Base-by-base conservation (phyloP, 257 asterid genomes). In the Thymus mandschuricus region DNA sequence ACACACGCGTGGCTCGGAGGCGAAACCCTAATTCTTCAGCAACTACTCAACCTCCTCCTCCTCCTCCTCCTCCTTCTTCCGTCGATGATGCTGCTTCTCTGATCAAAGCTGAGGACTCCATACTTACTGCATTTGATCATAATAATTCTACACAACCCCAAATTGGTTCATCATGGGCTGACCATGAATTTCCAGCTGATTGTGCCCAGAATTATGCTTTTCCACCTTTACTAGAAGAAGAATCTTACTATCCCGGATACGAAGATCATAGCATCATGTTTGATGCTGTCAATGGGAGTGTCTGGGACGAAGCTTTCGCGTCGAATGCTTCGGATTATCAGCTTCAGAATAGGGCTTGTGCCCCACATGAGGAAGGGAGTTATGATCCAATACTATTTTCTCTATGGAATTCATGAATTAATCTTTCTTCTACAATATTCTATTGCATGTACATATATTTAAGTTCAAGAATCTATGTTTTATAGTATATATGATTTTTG, bases 61-160 rank as follows among this genome's bases (percentile, higher is more conserved):
- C 54, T 63, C 10, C 68, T 44, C 0, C 41, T 2, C 0, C 40
- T 63, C 43, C 68, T 44, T 64, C 41, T 29, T 28, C 56, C 40
- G 27, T 28, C n/a, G 61, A 56, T 56, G 40, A 55, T 54, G 61
- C n/a, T 50, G 27, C 56, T n/a, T 50, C 28, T 50, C 29, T 50
- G 21, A 10, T 10, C 1, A 30, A 30, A 57, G 30, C 31, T 57
- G 21, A 57, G 1, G 62, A 55, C 28, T 29, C 61, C 61, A 55
- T 5, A 2, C 2, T 28, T 55, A 3, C 60, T 8, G 3, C 49
- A 10, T 44, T 10, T 44, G 10, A 12, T 33, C n/a, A 55, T 55
- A 31, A 21, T 57, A 31, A 11, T 55, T 29, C 35, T 30, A 28
- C 3, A 10, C 41, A 10, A 8, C 21, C 63, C 27, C 27, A 31